Base-by-base conservation (phyloP, 768 basidiomycete genomes). In the Pisolithus sp. region DNA sequence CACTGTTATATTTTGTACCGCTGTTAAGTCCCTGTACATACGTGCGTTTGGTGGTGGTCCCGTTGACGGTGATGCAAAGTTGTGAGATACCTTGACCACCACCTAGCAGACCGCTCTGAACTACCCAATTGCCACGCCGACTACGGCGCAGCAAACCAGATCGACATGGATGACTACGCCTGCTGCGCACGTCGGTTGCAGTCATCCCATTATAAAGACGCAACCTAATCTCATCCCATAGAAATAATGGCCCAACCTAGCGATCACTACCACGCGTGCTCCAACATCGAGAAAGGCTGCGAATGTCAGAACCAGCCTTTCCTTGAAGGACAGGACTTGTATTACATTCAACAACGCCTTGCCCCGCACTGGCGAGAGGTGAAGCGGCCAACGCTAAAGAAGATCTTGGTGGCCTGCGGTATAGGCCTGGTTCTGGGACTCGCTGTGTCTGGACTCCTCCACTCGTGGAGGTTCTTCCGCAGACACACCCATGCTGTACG, bases 201-300 rank as follows among this genome's bases (percentile, higher is more conserved):
- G 38, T 30, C 30, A 30, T 30, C 30, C 30, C 30, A 30, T 9
- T 30, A 30, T 30, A 30, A 30, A 30, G 30, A 30, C 30, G 2
- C 30, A 30, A 10, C 30, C 10, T 34, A 13, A 34, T 15, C 12
- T 34, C 34, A 5, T 34, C 13, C 15, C 34, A 5, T 1, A 34
- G 12, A 12, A 34, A 34, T 30, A 30, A 34, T 34, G 34, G 34
- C 34, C 34, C 34, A 34, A 13, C 12, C 34, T 34, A 12, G 34
- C 34, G 12, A 13, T 15, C 34, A 34, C 34, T 34, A 15, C 20
- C 43, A 30, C 24, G 4, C 28, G 4, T 45, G 43, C 9, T 34
- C 52, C 4, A 48, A 28, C 30, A 53, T 59, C 18, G 64, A 66
- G 53, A 62, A 65, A 26, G 62, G 60, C 5, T 30, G 9, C 36